phyloP scores from a whole-genome alignment of 1,284 basidiomycete genomes.

The Fomitopsis palustris region DNA sequence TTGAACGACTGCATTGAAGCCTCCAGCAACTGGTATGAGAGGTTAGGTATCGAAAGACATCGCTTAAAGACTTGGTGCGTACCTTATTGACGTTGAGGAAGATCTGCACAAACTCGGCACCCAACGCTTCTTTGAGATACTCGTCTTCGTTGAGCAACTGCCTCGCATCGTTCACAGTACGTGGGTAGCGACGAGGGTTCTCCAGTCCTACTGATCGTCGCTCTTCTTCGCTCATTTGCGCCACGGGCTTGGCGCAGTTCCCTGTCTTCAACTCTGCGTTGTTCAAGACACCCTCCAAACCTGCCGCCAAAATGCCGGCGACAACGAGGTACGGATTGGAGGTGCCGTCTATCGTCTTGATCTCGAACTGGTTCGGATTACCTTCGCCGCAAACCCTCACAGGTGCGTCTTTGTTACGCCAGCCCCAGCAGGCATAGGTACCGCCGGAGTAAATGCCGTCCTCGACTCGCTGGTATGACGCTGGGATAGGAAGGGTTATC shows the following conservation, averaged over 20 bases:
- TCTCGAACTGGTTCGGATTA: slow-evolving; percentile 55
- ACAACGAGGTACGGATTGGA: slow-evolving; percentile 40
- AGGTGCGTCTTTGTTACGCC: slow-evolving; percentile 63
- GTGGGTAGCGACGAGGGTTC: slow-evolving; percentile 36
- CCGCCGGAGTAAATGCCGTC: slow-evolving; percentile 39
- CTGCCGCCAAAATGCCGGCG: slow-evolving; percentile 46
- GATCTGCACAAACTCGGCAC: slow-evolving; percentile 42
- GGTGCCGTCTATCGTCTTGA: slow-evolving; percentile 61
- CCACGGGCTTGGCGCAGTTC: slow-evolving; percentile 34
- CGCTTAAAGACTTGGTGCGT: slow-evolving; percentile 6
- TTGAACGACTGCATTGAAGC: background rate
- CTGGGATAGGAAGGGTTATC: slow-evolving; percentile 53
- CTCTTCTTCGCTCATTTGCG: slow-evolving; percentile 40
- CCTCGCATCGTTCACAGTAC: slow-evolving; percentile 44
- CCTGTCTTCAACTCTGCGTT: slow-evolving; percentile 32
- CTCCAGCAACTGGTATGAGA: background rate
- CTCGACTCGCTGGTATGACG: slow-evolving; percentile 59
- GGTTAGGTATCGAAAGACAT: too few species aligned
- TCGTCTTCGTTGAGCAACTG: slow-evolving; percentile 33
- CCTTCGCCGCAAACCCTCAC: slow-evolving; percentile 55
- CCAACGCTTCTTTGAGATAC: slow-evolving; percentile 36
- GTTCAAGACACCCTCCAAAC: slow-evolving; percentile 38
- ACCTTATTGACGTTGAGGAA: slow-evolving; percentile 52
- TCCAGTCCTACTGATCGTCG: slow-evolving; percentile 40
- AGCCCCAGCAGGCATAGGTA: slow-evolving; percentile 66